A percentile compares a stretch with the other conserved stretches of the same genome.
Conservation (phyloP, 208 protist genomes). For the Herpetomonas muscarum region DNA sequence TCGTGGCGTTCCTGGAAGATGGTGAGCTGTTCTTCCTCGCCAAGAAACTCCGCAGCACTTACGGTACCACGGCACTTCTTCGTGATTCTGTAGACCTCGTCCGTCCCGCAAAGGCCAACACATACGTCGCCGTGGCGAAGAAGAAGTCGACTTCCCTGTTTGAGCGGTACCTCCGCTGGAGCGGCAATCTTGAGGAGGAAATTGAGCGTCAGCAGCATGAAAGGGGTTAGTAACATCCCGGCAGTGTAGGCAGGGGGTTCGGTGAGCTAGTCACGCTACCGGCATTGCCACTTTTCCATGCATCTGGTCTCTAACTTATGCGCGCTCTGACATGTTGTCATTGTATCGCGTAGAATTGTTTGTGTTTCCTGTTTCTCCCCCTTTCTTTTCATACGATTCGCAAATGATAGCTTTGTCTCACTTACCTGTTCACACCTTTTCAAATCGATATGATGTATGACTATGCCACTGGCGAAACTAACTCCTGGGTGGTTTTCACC, state of each 20-base stretch:
- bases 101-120: slow-evolving; percentile 31
- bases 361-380: slow-evolving; percentile 10
- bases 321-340: slow-evolving; percentile 6
- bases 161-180: slow-evolving; percentile 1
- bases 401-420: slow-evolving; percentile 4
- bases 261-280: too few relatives aligned
- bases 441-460: too few relatives aligned
- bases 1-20: slow-evolving; percentile 68
- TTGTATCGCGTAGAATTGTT: not conserved
- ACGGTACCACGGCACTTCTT: slow-evolving; percentile 53
- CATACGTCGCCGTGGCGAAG: slow-evolving; percentile 42
- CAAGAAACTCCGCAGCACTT: slow-evolving; percentile 59
- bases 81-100: slow-evolving; percentile 59
- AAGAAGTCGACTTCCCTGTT: slow-evolving; percentile 22
- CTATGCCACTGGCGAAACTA: too few relatives aligned
- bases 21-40: slow-evolving; percentile 68
- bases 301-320: too few relatives aligned
- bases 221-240: not conserved
- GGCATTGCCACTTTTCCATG: slow-evolving; percentile 8
- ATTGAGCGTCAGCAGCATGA: not conserved
- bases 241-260: too few relatives aligned
- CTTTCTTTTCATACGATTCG: slow-evolving; percentile 33
- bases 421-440: too few relatives aligned
- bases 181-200: not conserved
- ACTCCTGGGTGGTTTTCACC: too few relatives aligned